Conservation (phyloP, 2,329 filamentous ascomycete species). For the Stemphylium lycopersici region DNA sequence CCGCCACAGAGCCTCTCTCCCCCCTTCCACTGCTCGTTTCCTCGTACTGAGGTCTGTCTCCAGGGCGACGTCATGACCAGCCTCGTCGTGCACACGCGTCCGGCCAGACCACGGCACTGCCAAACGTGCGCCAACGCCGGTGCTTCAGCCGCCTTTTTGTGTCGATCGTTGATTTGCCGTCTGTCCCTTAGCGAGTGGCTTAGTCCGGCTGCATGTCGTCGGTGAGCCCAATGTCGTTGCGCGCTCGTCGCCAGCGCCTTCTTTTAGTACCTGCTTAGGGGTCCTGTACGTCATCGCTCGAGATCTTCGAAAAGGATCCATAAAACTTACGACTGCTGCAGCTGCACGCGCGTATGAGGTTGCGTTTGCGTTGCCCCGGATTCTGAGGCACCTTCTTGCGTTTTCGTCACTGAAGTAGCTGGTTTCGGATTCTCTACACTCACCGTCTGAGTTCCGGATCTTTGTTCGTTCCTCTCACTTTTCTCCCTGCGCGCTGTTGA, state of each 20-base stretch:
- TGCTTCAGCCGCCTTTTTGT: constrained; percentile 11
- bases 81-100: constrained; percentile 17
- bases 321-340: constrained; percentile 28
- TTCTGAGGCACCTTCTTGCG: not conserved
- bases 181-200: constrained; percentile 1
- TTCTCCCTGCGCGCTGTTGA: not conserved
- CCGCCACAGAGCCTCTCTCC: constrained; percentile 3
- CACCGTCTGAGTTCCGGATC: not conserved
- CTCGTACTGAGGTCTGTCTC: not conserved
- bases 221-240: constrained; percentile 9
- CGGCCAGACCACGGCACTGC: not conserved
- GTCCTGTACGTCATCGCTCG: constrained; percentile 31
- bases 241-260: constrained; percentile 10
- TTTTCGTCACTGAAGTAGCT: constrained; percentile 1
- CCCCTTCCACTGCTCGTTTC: not conserved
- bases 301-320: constrained; percentile 22
- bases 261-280: constrained; percentile 10
- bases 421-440: constrained; percentile 6
- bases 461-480: constrained; percentile 1
- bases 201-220: constrained; percentile 22
- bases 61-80: constrained; percentile 9
- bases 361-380: constrained; percentile 7
- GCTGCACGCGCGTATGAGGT: constrained; percentile 31
- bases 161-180: constrained; percentile 8
- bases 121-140: constrained; percentile 11